phyloP scores from a whole-genome alignment of 1,284 basidiomycete species.

The Melampsora americana region DNA sequence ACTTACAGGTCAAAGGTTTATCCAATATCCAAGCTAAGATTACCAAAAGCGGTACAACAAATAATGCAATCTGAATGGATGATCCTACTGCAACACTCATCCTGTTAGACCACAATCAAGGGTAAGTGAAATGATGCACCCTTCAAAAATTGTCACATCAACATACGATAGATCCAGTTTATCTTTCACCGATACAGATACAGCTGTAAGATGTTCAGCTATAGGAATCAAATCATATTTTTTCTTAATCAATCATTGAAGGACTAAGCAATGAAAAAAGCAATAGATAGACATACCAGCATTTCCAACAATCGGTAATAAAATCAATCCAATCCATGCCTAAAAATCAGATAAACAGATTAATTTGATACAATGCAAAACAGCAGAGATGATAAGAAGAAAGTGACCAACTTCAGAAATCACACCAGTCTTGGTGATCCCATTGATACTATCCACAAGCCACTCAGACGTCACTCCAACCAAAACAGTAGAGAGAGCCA shows the following conservation, averaged over 20 bases:
- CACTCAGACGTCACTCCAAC: constrained; percentile 62
- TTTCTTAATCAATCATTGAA: background rate
- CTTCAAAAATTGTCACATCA: background rate
- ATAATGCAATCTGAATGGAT: constrained; percentile 39
- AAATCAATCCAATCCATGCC: constrained; percentile 38
- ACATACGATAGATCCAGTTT: constrained; percentile 39
- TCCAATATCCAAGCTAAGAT: constrained; percentile 36
- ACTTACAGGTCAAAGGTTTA: constrained; percentile 38
- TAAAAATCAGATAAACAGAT: constrained; percentile 3
- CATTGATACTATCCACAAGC: constrained; percentile 53
- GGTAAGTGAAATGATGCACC: background rate
- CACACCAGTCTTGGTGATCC: constrained; percentile 54
- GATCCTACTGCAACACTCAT: constrained; percentile 42
- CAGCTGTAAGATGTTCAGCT: constrained; percentile 42
- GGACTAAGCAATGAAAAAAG: background rate
- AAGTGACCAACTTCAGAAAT: constrained; percentile 58
- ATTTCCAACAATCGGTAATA: constrained; percentile 42
- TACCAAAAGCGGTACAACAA: constrained; percentile 34
- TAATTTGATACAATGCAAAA: too few relatives aligned
- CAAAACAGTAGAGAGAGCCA: constrained; percentile 65
- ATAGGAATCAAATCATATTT: background rate
- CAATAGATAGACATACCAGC: constrained; percentile 14
- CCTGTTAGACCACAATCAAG: background rate
- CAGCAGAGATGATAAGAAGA: background rate
- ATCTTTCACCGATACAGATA: constrained; percentile 32